Evolutionary conservation across 345 rosid species (phyloP), one percentile per base, ranked within the genome.

Genomic region (Sapria himalayana): DNA sequence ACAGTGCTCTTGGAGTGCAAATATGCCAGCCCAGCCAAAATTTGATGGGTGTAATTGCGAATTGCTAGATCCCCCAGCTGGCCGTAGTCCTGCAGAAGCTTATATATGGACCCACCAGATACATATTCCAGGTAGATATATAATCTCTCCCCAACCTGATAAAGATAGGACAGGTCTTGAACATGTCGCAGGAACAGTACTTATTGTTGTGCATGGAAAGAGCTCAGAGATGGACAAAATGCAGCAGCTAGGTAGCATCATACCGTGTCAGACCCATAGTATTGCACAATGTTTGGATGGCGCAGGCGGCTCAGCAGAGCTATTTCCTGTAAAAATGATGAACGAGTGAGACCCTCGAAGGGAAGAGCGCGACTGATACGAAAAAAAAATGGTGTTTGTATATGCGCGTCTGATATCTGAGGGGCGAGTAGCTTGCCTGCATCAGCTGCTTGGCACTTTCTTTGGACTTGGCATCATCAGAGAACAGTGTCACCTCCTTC

Each of bases 71-170:
- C 91, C 7, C 80, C 72, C n/a, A 78, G 56, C 25, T 54, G 70
- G 25, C 91, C 91, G 55, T 78, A 78, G 4, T 78, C 91, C 60
- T 69, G 82, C 37, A 78, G 91, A 48, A 78, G 58, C 62, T 71
- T 78, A 61, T 78, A 71, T 27, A 78, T 78, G 36, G 91, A 78
- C 19, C 91, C 91, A 45, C 77, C 91, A 47, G 91, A 74, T 20
- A 74, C 78, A 53, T 74, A 78, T 67, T 78, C 82, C 43, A 78
- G 61, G 64, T 71, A 78, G 50, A 78, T 78, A 43, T 74, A 78
- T 25, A 78, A 60, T 41, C 47, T 69, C 49, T 78, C 77, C 19
- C 52, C 84, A 32, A 71, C 73, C 82, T 78, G 73, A 25, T 41
- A 34, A 43, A n/a, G n/a, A n/a, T n/a, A n/a, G n/a, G n/a, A n/a